These are phyloP conservation scores for Umbelopsis sp. DNA, from an alignment of 371 early-diverging fungal species.

Conservation along the genomic window DNA sequence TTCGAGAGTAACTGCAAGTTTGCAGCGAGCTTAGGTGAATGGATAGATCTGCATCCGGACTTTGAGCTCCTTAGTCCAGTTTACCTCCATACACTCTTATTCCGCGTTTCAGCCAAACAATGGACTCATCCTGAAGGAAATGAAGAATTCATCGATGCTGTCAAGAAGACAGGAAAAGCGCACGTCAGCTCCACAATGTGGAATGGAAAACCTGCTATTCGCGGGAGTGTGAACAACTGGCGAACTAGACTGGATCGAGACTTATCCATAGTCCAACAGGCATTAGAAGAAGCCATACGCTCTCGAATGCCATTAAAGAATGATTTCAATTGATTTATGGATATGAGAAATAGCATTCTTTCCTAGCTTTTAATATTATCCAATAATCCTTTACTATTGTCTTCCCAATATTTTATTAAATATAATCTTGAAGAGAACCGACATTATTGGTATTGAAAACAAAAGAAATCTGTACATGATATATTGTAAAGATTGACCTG, in stretches of 20 bases:
- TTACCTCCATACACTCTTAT: conserved; percentile 46
- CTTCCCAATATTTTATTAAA: no score
- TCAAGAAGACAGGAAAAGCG: conserved; percentile 39
- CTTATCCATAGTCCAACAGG: conserved; percentile 28
- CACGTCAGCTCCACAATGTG: conserved; percentile 46
- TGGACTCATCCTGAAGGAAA: conserved; percentile 16
- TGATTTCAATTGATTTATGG: no score
- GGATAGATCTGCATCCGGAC: conserved; percentile 35
- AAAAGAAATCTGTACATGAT: no score
- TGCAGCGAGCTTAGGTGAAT: conserved; percentile 37
- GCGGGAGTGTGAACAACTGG: conserved; percentile 53
- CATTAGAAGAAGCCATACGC: conserved; percentile 22
- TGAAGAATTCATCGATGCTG: conserved; percentile 28
- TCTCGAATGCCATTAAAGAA: no score
- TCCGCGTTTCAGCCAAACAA: conserved; percentile 19
- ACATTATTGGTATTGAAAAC: no score
- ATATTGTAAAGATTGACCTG: no score
- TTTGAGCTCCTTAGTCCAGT: conserved; percentile 28
- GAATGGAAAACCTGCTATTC: conserved; percentile 39
- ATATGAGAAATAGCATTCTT: no score
- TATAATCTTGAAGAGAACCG: no score
- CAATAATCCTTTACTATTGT: no score
- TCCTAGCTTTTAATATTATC: no score
- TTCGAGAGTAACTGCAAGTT: conserved; percentile 45
- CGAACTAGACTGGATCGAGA: conserved; percentile 39